Evolutionary conservation across 2,329 filamentous ascomycete genomes (phyloP).

Genomic region (Nakataea oryzae): DNA sequence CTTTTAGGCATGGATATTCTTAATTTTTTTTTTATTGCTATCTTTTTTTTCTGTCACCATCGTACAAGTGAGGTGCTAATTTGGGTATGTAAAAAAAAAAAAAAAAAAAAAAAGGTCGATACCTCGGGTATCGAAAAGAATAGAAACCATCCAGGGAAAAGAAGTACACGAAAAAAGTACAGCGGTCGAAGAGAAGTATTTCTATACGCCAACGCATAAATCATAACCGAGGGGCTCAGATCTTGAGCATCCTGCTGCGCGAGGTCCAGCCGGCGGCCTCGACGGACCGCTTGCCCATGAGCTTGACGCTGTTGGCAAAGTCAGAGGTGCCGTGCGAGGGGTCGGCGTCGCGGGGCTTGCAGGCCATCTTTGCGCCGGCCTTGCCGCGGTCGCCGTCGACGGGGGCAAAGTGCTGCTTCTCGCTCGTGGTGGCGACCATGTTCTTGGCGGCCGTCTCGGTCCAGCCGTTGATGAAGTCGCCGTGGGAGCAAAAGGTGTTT

Average conservation of each 20-base stretch:
- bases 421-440: constrained; percentile 22
- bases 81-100: too few species aligned
- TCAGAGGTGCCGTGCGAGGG: constrained; percentile 20
- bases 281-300: constrained; percentile 13
- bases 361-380: constrained; percentile 21
- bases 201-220: too few species aligned
- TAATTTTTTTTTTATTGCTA: too few species aligned
- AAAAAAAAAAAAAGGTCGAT: too few species aligned
- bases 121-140: too few species aligned
- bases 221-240: not conserved
- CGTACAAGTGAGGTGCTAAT: too few species aligned
- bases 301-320: constrained; percentile 33
- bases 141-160: too few species aligned
- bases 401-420: not conserved
- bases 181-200: too few species aligned
- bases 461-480: constrained; percentile 35
- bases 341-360: constrained; percentile 32
- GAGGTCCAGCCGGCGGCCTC: not conserved
- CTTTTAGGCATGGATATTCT: not conserved
- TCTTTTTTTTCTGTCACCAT: too few species aligned
- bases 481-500: constrained; percentile 21
- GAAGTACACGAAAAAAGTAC: too few species aligned
- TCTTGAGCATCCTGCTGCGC: not conserved
- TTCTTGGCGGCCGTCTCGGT: constrained; percentile 25
- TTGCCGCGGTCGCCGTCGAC: constrained; percentile 1